Percentiles rank a stretch among this genome's conserved stretches.
phyloP scores from a whole-genome alignment of 441 rosid species.

The Biscutella laevigata region DNA sequence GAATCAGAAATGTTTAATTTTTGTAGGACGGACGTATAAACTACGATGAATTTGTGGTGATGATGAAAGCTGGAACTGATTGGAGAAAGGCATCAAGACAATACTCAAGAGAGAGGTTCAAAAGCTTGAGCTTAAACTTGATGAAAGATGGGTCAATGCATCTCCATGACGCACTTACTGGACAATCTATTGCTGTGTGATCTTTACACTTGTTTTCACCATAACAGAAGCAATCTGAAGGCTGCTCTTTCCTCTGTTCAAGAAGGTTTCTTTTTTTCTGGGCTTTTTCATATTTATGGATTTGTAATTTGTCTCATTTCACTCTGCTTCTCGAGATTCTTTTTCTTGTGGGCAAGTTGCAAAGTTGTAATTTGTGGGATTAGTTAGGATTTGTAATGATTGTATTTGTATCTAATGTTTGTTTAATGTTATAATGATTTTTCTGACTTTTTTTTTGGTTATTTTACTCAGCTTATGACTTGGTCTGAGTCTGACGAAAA shows the following conservation, averaged over 20 bases:
- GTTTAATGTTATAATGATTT: conserved; percentile 18
- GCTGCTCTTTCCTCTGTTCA: conserved; percentile 2
- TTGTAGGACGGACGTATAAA: conserved; percentile 76
- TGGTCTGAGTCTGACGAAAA: too few relatives aligned
- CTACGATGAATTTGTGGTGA: conserved; percentile 85
- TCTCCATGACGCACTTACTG: conserved; percentile 79
- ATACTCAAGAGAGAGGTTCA: conserved; percentile 95
- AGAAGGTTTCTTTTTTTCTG: background rate
- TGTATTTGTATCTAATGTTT: conserved; percentile 24
- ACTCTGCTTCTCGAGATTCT: conserved; percentile 19
- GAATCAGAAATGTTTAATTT: background rate
- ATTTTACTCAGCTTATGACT: conserved; percentile 1
- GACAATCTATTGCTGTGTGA: conserved; percentile 69
- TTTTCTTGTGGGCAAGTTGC: conserved; percentile 14
- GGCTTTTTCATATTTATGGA: conserved; percentile 3
- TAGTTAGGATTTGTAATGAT: conserved; percentile 13
- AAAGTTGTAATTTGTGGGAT: conserved; percentile 18
- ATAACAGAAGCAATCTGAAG: conserved; percentile 14
- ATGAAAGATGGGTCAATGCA: conserved; percentile 96
- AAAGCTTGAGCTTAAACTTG: conserved; percentile 84
- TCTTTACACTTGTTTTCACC: conserved; percentile 7
- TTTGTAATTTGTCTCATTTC: conserved; percentile 16
- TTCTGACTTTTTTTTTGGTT: background rate
- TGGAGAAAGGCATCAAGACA: conserved; percentile 99
- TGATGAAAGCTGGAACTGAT: conserved; percentile 99